Base-by-base conservation (phyloP, 208 protist genomes). In the Leishmania turanica region DNA sequence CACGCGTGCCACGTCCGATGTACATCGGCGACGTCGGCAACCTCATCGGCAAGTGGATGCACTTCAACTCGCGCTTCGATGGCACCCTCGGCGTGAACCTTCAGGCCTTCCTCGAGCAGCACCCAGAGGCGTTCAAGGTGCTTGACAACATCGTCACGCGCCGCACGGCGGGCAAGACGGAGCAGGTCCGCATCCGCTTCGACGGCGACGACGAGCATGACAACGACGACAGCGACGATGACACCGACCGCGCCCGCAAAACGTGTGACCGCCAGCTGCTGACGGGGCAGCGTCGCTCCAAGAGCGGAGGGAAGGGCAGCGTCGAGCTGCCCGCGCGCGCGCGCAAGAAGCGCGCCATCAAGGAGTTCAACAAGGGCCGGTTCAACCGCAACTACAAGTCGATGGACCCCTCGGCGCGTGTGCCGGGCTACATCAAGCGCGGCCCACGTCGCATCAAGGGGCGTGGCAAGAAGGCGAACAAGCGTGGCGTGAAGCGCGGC, bases 311-410 rank as follows among this genome's bases (percentile, higher is more conserved):
- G 1, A 86, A 87, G 79, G 49, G 60, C 17, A 64, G 56, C 75
- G 77, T 82, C 56, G 90, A 96, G 72, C 71, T 94, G 65, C 88
- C 92, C 7, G 78, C 89, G 47, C 88, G 91, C 3, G 91, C 92
- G 15, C 88, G 89, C 21, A 96, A 96, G 89, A 90, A 89, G 81
- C 78, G 84, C 2, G 70, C 81, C 27, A 78, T 87, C 49, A 94
- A 96, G 87, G 86, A 73, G 68, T 93, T 96, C 82, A 97, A 97
- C 76, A 85, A 89, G 72, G 77, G 76, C 40, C 89, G 93, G 68
- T 95, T 91, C 80, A 95, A 97, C 83, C 88, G 90, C 47, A 97
- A 97, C 87, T 94, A 96, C 85, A 96, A 96, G 84, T 85, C 87
- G 42, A 76, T 94, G 53, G 92, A 96, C 82, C 83, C 91, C 8